Conservation (phyloP, 2,329 filamentous ascomycete genomes). For the Hymenoscyphus linearis region DNA sequence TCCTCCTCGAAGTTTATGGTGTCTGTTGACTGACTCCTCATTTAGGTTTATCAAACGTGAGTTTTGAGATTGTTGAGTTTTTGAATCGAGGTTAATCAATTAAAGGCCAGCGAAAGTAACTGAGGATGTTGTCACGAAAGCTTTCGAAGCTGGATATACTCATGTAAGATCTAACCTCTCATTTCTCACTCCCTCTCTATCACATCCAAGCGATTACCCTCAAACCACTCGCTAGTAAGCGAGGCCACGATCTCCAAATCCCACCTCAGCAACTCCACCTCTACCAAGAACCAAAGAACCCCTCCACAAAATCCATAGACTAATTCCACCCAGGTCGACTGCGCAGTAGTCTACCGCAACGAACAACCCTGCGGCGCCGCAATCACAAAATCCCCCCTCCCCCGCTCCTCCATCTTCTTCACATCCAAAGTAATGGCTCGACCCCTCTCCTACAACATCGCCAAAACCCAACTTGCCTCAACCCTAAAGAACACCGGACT, state of each 20-base stretch:
- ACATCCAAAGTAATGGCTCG: conserved; percentile 54
- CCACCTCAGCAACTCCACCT: background rate
- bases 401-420: conserved; percentile 54
- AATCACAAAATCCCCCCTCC: conserved; percentile 45
- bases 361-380: conserved; percentile 49
- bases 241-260: background rate
- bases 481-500: conserved; percentile 54
- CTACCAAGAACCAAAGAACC: background rate
- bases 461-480: conserved; percentile 57
- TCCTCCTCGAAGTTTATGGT: background rate
- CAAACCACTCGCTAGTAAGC: background rate
- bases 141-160: conserved; percentile 50
- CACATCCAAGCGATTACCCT: background rate
- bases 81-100: conserved; percentile 6
- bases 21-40: background rate
- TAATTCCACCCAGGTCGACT: conserved; percentile 45
- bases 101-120: conserved; percentile 49
- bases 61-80: background rate
- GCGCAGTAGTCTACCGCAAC: conserved; percentile 52
- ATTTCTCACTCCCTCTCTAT: background rate
- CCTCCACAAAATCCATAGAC: background rate
- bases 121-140: conserved; percentile 52
- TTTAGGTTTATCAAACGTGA: conserved; percentile 38
- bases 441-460: conserved; percentile 55
- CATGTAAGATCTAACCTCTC: conserved; percentile 39